Evolutionary conservation across 192 early-diverging fungal species (phyloP).

Genomic region (Coemansia guatemalensis): DNA sequence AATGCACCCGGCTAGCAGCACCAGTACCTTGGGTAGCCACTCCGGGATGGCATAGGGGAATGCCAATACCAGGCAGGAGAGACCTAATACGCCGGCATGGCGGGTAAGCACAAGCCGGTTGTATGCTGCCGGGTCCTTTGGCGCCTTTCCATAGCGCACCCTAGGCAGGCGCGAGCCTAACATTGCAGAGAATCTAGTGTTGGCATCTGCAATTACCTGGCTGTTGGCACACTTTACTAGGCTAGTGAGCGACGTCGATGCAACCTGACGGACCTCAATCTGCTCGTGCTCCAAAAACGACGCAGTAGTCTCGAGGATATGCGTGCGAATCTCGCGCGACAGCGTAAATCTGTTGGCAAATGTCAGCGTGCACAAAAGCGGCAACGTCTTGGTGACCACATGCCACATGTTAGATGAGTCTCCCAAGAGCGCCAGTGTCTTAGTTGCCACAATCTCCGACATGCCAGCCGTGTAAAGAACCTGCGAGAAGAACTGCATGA

Average conservation of each 20-base stretch:
- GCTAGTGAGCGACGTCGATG: conserved; percentile 36
- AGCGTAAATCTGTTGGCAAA: conserved; percentile 82
- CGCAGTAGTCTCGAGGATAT: conserved; percentile 70
- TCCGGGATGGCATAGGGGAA: conserved; percentile 93
- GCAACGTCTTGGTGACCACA: conserved; percentile 72
- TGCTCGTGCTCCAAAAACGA: conserved; percentile 78
- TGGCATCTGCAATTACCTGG: conserved; percentile 39
- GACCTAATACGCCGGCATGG: conserved; percentile 88
- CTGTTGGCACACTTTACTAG: conserved; percentile 47
- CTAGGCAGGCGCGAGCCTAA: conserved; percentile 33
- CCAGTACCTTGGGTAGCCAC: conserved; percentile 88
- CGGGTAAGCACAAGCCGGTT: conserved; percentile 58
- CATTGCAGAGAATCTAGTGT: conserved; percentile 38
- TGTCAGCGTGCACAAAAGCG: conserved; percentile 82
- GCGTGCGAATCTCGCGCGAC: conserved; percentile 54
- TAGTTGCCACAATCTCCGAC: conserved; percentile 28
- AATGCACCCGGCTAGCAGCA: conserved; percentile 71
- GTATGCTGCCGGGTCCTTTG: conserved; percentile 27
- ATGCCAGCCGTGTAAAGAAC: conserved; percentile 35
- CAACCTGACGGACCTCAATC: conserved; percentile 69
- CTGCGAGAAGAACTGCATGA: conserved; percentile 41
- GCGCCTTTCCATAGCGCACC: conserved; percentile 23
- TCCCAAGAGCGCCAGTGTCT: conserved; percentile 34
- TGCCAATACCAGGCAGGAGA: conserved; percentile 83
- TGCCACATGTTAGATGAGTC: conserved; percentile 68